A percentile compares a stretch with the other conserved stretches of the same genome.
Conservation (phyloP, 805 yeast species). For the Candida sakaeoensis region DNA sequence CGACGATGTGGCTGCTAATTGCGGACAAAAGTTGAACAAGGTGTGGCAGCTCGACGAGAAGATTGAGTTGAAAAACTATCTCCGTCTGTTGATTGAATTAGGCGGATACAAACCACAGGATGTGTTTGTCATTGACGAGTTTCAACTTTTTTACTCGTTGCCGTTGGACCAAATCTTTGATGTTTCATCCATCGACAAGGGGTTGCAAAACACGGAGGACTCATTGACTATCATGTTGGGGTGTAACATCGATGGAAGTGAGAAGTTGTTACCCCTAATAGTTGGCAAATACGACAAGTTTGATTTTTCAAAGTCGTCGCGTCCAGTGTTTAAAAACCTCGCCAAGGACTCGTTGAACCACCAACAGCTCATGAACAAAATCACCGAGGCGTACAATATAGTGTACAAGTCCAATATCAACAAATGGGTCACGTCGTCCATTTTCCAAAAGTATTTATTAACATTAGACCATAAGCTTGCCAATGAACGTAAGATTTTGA, state of each 20-base stretch:
- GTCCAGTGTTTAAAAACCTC: constrained; percentile 17
- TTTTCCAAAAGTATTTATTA: constrained; percentile 60
- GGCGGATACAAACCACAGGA: constrained; percentile 46
- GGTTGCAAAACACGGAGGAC: constrained; percentile 40
- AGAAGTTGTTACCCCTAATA: constrained; percentile 56
- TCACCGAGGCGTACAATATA: constrained; percentile 49
- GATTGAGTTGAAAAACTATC: constrained; percentile 40
- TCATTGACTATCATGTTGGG: constrained; percentile 57
- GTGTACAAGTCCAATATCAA: constrained; percentile 57
- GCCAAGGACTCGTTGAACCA: constrained; percentile 11
- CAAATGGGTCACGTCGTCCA: constrained; percentile 60
- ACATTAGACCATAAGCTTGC: constrained; percentile 56
- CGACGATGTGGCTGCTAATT: constrained; percentile 35
- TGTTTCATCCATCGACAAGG: constrained; percentile 41
- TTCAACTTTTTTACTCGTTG: constrained; percentile 54
- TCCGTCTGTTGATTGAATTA: constrained; percentile 27
- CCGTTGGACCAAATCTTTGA: constrained; percentile 58
- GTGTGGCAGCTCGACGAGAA: constrained; percentile 63
- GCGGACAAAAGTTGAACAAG: constrained; percentile 35
- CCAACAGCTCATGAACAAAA: constrained; percentile 31
- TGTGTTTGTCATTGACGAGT: constrained; percentile 58
- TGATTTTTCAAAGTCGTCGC: constrained; percentile 29
- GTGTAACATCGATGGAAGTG: constrained; percentile 59
- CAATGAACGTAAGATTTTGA: constrained; percentile 46
- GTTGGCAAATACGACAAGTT: constrained; percentile 55